Base-by-base conservation (phyloP, 2,329 filamentous ascomycete species). In the Nothophaeocryptopus gaeumannii region DNA sequence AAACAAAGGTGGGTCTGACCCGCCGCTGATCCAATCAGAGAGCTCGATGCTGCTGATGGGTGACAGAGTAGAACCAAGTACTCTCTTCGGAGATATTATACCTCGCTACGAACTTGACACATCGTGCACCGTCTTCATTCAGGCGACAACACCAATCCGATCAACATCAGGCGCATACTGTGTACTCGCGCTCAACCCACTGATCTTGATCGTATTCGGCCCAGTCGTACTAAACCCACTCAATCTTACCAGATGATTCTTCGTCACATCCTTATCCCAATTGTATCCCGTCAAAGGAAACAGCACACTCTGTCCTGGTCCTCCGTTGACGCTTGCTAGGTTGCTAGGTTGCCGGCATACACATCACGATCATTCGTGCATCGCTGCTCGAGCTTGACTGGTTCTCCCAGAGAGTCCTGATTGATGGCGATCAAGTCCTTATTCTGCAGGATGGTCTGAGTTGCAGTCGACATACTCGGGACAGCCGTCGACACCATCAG, bases 381-480 rank as follows among this genome's bases (percentile, higher is more conserved):
- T 30, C 71, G 62, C 12, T 68, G 68, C 1, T 74, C 62, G 1
- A 84, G 66, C n/a, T 70, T 69, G 0, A 79, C 78, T 38, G 79
- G 77, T 45, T 74, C 66, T 0, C 72, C 78, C 0, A 82, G 63
- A 0, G 73, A 51, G 57, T 83, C 81, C 56, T 83, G 80, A 56
- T 83, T 83, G 59, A 80, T 77, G 0, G 74, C 74, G 16, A 84
- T 77, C 15, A 80, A 73, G 47, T 80, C 79, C 20, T 72, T 67
- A 62, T 82, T 82, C 1, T 67, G 68, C 39, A 73, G 51, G 39
- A 71, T 62, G 15, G 50, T 45, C 14, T 53, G 42, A 3, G 60
- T 60, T 5, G 53, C 47, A 11, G 45, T 41, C 10, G 58, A 58
- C 39, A 64, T 56, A 8, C 34, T 39, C 10, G 49, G 46, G 1